Evolutionary conservation across 1,284 basidiomycete species (phyloP), one percentile per base, ranked within the genome.

Genomic region (Rhizoctonia solani): DNA sequence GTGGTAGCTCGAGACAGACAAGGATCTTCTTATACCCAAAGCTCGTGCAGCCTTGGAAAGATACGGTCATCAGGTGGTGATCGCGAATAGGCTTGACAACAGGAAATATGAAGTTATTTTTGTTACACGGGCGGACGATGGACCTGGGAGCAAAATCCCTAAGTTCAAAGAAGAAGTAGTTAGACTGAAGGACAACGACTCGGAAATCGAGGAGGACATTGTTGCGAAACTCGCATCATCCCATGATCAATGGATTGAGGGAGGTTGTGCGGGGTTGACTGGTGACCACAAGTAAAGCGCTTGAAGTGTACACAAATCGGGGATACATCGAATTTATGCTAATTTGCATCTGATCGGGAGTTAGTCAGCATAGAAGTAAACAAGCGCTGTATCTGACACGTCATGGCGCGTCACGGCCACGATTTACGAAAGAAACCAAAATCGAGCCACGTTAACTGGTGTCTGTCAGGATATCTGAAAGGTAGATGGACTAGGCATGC

Each of bases 41-140:
- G 90, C 96, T 0, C 84, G 87, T 27, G 85, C 83, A 1, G 93
- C 96, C 1, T 84, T 99, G 29, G 88, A 93, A 70, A 85, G 95
- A 23, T 99, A 99, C 76, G 95, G 95, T 0, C 96, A 99, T 76
- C 95, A 98, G 76, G 87, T 98, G 27, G 97, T 99, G 54, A 94
- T 99, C 72, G 96, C 93, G 27, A 99, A 99, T 77, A 90, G 96
- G 69, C 85, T 99, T 13, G 85, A 95, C 74, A 82, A 85, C 53
- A 85, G 96, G 63, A 99, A 99, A 77, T 85, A 85, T 72, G 90
- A 95, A 75, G 95, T 99, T 65, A 90, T 96, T 2, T 92, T 99
- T 74, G 90, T 99, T 32, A 77, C 80, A 1, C 72, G 70, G 32
- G 44, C 58, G 23, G 46, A 50, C 19, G n/a, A 14, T 19, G 58